Percentiles rank a stretch among this genome's conserved stretches.
Evolutionary conservation across 345 rosid species (phyloP).

Genomic region (Boechera stricta): DNA sequence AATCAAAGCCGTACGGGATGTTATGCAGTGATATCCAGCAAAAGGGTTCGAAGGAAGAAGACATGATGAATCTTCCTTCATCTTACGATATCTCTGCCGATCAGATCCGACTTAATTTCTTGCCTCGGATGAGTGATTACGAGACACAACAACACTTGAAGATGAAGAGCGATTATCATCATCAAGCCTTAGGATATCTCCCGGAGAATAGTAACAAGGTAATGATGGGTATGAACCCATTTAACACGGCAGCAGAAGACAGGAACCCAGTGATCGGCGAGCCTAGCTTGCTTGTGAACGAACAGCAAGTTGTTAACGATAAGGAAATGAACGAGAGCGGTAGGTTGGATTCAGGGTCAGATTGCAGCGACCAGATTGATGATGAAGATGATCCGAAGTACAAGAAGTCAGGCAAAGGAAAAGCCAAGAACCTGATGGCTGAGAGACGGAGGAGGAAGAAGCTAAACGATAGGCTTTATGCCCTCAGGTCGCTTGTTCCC

Average conservation of each 20-base stretch:
- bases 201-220: slow-evolving; percentile 41
- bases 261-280: slow-evolving; percentile 54
- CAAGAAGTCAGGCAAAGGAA: slow-evolving; percentile 54
- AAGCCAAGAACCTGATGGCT: slow-evolving; percentile 81
- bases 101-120: slow-evolving; percentile 51
- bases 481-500: slow-evolving; percentile 85
- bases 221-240: slow-evolving; percentile 44
- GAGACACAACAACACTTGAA: slow-evolving; percentile 44
- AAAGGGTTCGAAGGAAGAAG: slow-evolving; percentile 45
- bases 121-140: slow-evolving; percentile 55
- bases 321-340: slow-evolving; percentile 60
- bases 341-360: slow-evolving; percentile 64
- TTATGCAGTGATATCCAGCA: slow-evolving; percentile 33
- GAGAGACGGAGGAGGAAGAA: slow-evolving; percentile 93
- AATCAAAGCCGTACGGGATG: slow-evolving; percentile 46
- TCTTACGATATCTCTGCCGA: slow-evolving; percentile 54
- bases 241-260: slow-evolving; percentile 40
- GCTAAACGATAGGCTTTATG: slow-evolving; percentile 85
- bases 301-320: slow-evolving; percentile 50
- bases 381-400: slow-evolving; percentile 67
- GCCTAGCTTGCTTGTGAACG: slow-evolving; percentile 43
- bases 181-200: slow-evolving; percentile 43
- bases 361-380: slow-evolving; percentile 79
- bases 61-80: slow-evolving; percentile 47
- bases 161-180: slow-evolving; percentile 45